Conservation (phyloP, 2,329 filamentous ascomycete genomes). For the Arthrinium puccinioides region DNA sequence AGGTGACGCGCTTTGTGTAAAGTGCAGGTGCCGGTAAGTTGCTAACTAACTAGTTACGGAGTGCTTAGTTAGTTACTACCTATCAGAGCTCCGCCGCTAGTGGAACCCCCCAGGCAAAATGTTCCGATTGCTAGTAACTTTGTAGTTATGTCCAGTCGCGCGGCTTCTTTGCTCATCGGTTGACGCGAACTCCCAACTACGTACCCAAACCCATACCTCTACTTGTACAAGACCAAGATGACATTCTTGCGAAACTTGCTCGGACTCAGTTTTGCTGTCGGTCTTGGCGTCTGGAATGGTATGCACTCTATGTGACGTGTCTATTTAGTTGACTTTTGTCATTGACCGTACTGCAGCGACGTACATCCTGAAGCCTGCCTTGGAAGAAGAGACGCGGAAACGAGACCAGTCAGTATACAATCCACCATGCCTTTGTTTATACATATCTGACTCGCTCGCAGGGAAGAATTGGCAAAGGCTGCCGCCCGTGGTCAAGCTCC, state of each 20-base stretch:
- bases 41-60: too few relatives aligned
- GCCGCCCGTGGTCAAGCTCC: background rate
- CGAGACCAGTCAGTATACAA: background rate
- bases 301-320: background rate
- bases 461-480: background rate
- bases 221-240: too few relatives aligned
- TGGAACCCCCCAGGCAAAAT: too few relatives aligned
- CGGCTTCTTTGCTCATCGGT: too few relatives aligned
- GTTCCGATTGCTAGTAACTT: too few relatives aligned
- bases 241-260: constrained; percentile 1
- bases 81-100: too few relatives aligned
- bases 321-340: background rate
- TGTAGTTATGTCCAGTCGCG: too few relatives aligned
- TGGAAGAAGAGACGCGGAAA: constrained; percentile 2
- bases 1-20: background rate
- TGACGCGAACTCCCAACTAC: too few relatives aligned
- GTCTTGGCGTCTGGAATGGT: constrained; percentile 3
- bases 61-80: too few relatives aligned
- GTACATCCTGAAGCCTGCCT: constrained; percentile 4
- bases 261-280: constrained; percentile 1
- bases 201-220: too few relatives aligned
- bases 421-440: too few relatives aligned
- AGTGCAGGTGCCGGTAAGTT: background rate
- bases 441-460: background rate
- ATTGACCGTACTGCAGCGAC: background rate